These are phyloP conservation scores for Corymbia calophylla DNA, from an alignment of 441 rosid genomes.

Conservation along the genomic window DNA sequence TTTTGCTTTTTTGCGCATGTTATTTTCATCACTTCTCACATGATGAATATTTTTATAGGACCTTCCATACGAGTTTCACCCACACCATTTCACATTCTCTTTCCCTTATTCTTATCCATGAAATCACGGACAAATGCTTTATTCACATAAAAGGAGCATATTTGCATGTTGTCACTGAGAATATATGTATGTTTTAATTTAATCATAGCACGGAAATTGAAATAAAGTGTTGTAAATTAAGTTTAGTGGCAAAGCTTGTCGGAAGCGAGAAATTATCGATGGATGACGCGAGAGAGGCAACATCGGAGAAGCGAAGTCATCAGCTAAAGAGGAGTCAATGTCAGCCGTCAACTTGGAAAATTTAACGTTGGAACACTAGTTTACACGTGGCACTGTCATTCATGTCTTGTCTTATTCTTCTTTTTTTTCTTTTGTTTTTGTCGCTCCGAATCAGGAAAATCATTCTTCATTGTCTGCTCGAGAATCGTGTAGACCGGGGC, in stretches of 20 bases:
- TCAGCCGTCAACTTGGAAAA: background rate
- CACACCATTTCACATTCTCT: background rate
- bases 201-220: background rate
- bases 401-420: background rate
- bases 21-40: background rate
- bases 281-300: background rate
- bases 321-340: background rate
- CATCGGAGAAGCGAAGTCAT: no score
- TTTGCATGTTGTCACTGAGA: background rate
- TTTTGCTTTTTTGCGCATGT: background rate
- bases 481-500: background rate
- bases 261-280: background rate
- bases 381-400: background rate
- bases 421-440: background rate
- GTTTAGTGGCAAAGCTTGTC: background rate
- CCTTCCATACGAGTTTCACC: background rate
- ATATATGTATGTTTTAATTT: background rate
- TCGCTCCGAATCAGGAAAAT: background rate
- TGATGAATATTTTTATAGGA: background rate
- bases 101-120: background rate
- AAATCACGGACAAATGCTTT: background rate
- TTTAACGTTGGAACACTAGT: background rate
- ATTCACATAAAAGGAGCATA: background rate
- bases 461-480: background rate
- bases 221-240: background rate